Evolutionary conservation across 257 asterid species (phyloP).

Genomic region (Przewalskia tangutica): DNA sequence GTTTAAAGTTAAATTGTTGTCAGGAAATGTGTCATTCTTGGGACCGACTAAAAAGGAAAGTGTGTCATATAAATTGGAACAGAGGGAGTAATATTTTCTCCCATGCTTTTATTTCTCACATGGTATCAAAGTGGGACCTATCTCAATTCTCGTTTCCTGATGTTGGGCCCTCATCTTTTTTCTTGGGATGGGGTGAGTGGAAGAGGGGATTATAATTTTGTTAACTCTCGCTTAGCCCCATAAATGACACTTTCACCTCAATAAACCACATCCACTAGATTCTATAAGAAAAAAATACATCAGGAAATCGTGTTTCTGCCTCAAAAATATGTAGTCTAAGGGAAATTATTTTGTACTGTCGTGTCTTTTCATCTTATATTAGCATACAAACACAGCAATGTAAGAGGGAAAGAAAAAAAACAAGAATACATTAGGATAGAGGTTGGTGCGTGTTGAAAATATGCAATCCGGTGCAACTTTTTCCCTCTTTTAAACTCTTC

Average conservation of each 20-base stretch:
- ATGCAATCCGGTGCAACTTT: background rate
- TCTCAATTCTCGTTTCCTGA: no score
- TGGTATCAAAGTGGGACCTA: no score
- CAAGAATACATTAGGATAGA: background rate
- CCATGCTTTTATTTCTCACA: no score
- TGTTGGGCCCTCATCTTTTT: background rate
- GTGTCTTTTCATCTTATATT: background rate
- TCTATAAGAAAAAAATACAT: background rate
- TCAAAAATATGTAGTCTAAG: background rate
- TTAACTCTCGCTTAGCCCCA: background rate
- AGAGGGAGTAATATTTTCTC: no score
- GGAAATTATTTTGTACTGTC: background rate
- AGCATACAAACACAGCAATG: background rate
- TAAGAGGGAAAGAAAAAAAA: background rate
- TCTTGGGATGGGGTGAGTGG: background rate
- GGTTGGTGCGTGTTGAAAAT: background rate
- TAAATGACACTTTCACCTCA: background rate
- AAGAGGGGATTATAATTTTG: background rate
- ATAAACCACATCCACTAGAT: background rate
- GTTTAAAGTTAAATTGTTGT: no score
- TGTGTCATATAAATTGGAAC: no score
- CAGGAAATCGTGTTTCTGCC: background rate
- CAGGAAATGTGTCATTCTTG: no score
- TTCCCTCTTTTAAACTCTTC: background rate
- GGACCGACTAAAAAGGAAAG: no score